Base-by-base conservation (phyloP, 116 monocot genomes). In the Phalaenopsis hybrid region DNA sequence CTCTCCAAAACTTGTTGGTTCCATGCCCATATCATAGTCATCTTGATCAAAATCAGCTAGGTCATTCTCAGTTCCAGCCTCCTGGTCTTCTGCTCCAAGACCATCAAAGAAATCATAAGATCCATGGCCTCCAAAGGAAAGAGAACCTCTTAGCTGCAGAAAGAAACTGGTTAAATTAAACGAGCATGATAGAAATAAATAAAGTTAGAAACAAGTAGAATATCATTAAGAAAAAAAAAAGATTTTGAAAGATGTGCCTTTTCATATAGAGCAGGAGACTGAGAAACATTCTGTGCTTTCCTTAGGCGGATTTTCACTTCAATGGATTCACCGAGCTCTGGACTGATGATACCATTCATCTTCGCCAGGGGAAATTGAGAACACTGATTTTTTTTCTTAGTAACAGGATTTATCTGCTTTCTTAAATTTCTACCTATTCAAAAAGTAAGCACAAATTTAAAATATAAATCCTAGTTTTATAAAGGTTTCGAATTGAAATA, bases 321-420 rank as follows among this genome's bases (percentile, higher is more conserved):
- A 58, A 94, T 72, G 52, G 85, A 76, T 81, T 84, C 84, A 46
- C 86, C 82, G 83, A 89, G 83, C 68, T 89, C 89, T 78, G 82
- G 70, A 68, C 74, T 83, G 75, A 91, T 85, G 10, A 84, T 79
- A 46, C 80, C 87, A 80, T 89, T 88, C 65, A 88, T 34, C 85
- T 91, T 94, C 78, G 91, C 97, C 75, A 94, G 79, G 81, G 97
- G 97, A 84, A 94, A 97, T 63, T 91, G 88, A 84, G 85, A 87
- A 67, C 65, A 9, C 31, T 82, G 49, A 81, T 44, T 85, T 23
- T 76, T 83, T 63, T 45, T 74, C 34, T 85, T 92, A 45, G 59
- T 75, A 67, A 65, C 76, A 50, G 34, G 51, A 80, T 50, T 82
- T 6, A 87, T 16, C 82, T 82, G 86, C 78, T 86, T 86, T 87